Base-by-base conservation (phyloP, 2,329 filamentous ascomycete species). In the Stagonosporopsis rhizophila region DNA sequence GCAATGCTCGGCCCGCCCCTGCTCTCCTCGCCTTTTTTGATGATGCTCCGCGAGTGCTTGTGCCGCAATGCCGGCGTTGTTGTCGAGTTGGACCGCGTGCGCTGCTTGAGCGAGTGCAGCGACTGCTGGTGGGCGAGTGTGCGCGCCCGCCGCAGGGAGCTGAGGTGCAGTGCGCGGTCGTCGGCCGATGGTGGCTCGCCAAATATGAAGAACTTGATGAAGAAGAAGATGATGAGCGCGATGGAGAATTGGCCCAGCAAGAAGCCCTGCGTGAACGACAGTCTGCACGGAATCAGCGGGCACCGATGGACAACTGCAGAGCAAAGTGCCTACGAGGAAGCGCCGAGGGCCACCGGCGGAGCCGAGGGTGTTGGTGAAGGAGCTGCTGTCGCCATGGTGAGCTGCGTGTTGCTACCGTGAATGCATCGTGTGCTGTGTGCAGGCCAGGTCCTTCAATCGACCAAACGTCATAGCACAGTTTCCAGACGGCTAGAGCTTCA, bases 121-220 rank as follows among this genome's bases (percentile, higher is more conserved):
- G 67, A 69, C 38, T 71, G 66, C 60, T 76, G 74, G 77, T 96
- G 91, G 22, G 89, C 87, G 52, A 92, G 81, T 1, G 89, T 90
- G 61, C 89, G 83, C 48, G 89, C 87, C 56, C 88, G 86, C 23
- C 91, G 86, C 65, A 92, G 88, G 11, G 89, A 88, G 55, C 90
- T 91, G 64, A 90, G 87, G 39, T 89, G 81, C 7, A 91, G 83
- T 12, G 92, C 91, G 19, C 89, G 91, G 51, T 89, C 87, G 61
- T 96, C 92, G 59, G 92, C 84, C 1, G 90, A 92, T 0, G 92
- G 92, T 5, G 92, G 87, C 73, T 98, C 95, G 67, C 95, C 95
- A 73, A 99, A 98, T 72, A 99, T 98, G 85, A 99, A 99, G 85
- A 97, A 99, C 75, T 96, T 96, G 78, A 99, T 98, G 79, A 99